Evolutionary conservation across 345 rosid genomes (phyloP).

Genomic region (Eucalyptus cloeziana): DNA sequence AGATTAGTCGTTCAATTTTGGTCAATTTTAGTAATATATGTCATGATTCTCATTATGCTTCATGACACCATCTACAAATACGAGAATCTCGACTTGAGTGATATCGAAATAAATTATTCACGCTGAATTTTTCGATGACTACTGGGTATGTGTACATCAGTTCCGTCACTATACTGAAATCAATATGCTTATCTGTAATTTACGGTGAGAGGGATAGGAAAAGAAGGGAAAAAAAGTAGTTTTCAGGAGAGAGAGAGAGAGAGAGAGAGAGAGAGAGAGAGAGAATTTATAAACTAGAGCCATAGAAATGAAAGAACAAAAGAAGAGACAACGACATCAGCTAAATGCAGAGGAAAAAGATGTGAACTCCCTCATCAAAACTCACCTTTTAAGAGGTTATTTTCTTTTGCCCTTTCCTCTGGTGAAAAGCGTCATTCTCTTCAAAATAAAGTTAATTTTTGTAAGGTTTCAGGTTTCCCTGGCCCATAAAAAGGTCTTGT

Average conservation of each 20-base stretch:
- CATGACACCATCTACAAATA: not conserved
- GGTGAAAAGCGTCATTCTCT: not conserved
- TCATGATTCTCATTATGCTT: not conserved
- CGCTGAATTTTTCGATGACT: not conserved
- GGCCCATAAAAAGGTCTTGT: no score
- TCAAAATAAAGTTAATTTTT: not conserved
- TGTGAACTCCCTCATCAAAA: not conserved
- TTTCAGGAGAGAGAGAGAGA: not conserved
- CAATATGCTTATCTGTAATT: not conserved
- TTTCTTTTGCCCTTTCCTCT: not conserved
- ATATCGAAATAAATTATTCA: not conserved
- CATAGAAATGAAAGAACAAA: not conserved
- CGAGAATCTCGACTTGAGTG: not conserved
- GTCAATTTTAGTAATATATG: not conserved
- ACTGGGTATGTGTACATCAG: not conserved
- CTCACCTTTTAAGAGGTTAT: not conserved
- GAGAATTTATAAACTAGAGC: not conserved
- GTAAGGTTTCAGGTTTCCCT: not conserved
- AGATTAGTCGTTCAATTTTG: not conserved
- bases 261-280: not conserved
- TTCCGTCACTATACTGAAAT: not conserved
- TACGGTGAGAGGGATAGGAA: not conserved
- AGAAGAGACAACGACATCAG: not conserved
- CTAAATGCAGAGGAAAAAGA: not conserved
- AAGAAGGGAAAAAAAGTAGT: not conserved